These are phyloP conservation scores for Mycena galericulata DNA, from an alignment of 768 basidiomycete species.

Conservation along the genomic window DNA sequence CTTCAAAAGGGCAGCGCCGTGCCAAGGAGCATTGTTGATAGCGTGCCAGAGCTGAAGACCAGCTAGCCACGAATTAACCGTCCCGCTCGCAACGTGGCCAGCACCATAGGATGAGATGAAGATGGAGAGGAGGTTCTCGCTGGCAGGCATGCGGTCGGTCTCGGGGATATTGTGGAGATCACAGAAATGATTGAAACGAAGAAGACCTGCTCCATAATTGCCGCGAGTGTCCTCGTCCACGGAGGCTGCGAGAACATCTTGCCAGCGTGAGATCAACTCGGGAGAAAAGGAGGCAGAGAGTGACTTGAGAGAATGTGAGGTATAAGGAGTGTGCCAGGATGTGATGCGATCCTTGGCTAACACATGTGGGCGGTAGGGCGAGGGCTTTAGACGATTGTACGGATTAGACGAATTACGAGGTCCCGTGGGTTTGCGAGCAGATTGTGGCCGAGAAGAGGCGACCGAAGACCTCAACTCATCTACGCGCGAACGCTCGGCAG, in stretches of 20 bases:
- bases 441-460: neutral
- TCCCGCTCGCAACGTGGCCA: neutral
- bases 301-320: neutral
- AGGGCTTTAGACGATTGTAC: neutral
- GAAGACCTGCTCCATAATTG: neutral
- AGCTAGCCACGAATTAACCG: too few species aligned
- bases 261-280: neutral
- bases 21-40: too few species aligned
- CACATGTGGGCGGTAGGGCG: neutral
- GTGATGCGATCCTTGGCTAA: neutral
- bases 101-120: conserved; percentile 2
- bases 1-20: too few species aligned
- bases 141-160: neutral
- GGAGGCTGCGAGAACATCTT: neutral
- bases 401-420: neutral
- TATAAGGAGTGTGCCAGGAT: neutral
- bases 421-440: neutral
- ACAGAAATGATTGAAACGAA: too few species aligned
- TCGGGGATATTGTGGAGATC: neutral
- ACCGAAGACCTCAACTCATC: neutral
- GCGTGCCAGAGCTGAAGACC: too few species aligned
- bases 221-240: neutral
- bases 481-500: too few species aligned
- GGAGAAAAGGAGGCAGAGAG: neutral
- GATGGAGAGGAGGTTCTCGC: neutral